Evolutionary conservation across 495 filamentous ascomycete species (phyloP).

Genomic region (Apiosordaria backusii): DNA sequence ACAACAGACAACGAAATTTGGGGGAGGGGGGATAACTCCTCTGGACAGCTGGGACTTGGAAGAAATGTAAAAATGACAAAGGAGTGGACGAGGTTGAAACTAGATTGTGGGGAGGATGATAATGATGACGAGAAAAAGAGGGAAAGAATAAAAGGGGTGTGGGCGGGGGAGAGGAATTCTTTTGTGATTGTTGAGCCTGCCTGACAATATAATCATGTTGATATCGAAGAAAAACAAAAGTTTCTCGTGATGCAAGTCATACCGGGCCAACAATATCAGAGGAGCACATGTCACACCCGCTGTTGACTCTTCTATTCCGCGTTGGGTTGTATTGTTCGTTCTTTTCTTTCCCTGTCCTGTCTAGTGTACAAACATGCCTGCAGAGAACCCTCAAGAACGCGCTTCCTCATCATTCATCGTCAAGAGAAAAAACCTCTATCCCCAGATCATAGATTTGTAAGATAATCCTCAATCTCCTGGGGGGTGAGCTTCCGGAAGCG

Average conservation of each 20-base stretch:
- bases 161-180: constrained; percentile 44
- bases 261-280: too few relatives aligned
- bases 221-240: too few relatives aligned
- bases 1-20: constrained; percentile 50
- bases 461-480: constrained; percentile 97
- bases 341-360: constrained; percentile 15
- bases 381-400: constrained; percentile 18
- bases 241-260: too few relatives aligned
- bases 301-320: constrained; percentile 16
- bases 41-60: constrained; percentile 58
- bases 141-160: constrained; percentile 41
- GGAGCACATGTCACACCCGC: not conserved
- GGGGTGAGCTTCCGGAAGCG: constrained; percentile 95
- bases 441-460: constrained; percentile 79
- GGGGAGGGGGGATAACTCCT: constrained; percentile 50
- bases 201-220: not conserved
- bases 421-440: constrained; percentile 16
- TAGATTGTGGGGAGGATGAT: constrained; percentile 25
- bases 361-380: constrained; percentile 23
- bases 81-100: constrained; percentile 35
- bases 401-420: constrained; percentile 22
- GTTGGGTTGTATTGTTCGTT: not conserved
- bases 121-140: not conserved
- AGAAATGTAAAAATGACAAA: constrained; percentile 12
- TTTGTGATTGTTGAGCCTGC: constrained; percentile 38